phyloP scores from a whole-genome alignment of 176 grass and related monocot species.

The Phoenix roebelenii region DNA sequence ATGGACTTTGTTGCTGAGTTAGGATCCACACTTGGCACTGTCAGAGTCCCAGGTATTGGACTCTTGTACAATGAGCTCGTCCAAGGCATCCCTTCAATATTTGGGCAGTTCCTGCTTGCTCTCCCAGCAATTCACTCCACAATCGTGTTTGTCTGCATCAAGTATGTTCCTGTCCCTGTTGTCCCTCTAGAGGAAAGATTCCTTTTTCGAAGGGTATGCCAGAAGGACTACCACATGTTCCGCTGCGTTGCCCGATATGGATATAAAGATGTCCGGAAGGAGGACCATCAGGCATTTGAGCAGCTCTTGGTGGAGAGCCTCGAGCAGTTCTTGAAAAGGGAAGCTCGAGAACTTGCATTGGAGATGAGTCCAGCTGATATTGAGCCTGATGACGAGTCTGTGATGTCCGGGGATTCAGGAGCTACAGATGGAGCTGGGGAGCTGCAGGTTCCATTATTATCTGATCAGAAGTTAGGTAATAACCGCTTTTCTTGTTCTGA shows the following conservation, averaged over 20 bases:
- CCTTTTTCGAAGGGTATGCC: conserved; percentile 76
- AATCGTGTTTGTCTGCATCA: conserved; percentile 91
- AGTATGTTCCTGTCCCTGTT: conserved; percentile 67
- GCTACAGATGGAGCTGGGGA: conserved; percentile 32
- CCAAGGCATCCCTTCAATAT: conserved; percentile 86
- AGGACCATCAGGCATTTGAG: conserved; percentile 73
- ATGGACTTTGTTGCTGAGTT: conserved; percentile 68
- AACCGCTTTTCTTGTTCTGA: conserved; percentile 4
- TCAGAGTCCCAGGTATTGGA: conserved; percentile 85
- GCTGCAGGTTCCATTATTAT: conserved; percentile 64
- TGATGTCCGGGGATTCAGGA: conserved; percentile 31
- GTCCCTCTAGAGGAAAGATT: conserved; percentile 85
- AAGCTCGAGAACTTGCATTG: conserved; percentile 59
- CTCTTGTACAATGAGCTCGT: conserved; percentile 96
- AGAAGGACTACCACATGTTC: conserved; percentile 89
- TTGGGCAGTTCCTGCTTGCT: conserved; percentile 67
- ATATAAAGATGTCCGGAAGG: conserved; percentile 90
- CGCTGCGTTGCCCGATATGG: conserved; percentile 86
- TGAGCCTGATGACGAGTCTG: conserved; percentile 44
- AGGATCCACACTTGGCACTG: conserved; percentile 72
- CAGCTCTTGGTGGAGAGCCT: conserved; percentile 71
- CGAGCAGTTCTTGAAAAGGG: conserved; percentile 70
- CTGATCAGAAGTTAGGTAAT: conserved; percentile 30
- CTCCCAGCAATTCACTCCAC: conserved; percentile 89
- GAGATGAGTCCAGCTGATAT: conserved; percentile 39